These are phyloP conservation scores for Nymphaea thermarum DNA, from an alignment of 164 flowering plant genomes.

Conservation along the genomic window DNA sequence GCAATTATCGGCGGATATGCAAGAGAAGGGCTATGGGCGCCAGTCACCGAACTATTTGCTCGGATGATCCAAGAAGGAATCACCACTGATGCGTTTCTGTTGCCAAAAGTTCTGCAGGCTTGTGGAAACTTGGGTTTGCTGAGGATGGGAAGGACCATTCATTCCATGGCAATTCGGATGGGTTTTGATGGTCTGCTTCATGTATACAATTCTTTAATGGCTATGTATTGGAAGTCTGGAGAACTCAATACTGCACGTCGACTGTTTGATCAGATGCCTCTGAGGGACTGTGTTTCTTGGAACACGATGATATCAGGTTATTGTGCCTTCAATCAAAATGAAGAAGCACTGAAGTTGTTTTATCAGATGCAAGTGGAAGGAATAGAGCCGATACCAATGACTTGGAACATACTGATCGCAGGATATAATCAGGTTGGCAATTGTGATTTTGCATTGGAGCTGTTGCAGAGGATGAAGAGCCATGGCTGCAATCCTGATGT, in stretches of 20 bases:
- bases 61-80: conserved; percentile 13
- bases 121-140: conserved; percentile 13
- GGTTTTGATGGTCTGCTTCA: conserved; percentile 8
- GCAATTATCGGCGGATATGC: conserved; percentile 21
- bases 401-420: conserved; percentile 22
- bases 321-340: conserved; percentile 10
- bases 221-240: conserved; percentile 22
- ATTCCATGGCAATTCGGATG: conserved; percentile 10
- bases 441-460: conserved; percentile 17
- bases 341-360: conserved; percentile 13
- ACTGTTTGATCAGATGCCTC: conserved; percentile 14
- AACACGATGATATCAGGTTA: conserved; percentile 21
- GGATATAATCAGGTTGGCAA: conserved; percentile 18
- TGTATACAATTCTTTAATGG: conserved; percentile 13
- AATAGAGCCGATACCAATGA: conserved; percentile 14
- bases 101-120: conserved; percentile 20
- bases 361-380: conserved; percentile 17
- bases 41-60: conserved; percentile 10
- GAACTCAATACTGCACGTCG: conserved; percentile 7
- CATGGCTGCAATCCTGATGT: conserved; percentile 17
- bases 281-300: conserved; percentile 17
- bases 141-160: conserved; percentile 9
- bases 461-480: conserved; percentile 18
- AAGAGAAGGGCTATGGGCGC: conserved; percentile 3
- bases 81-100: conserved; percentile 14